These are phyloP conservation scores for Mercurialis annua DNA, from an alignment of 345 rosid genomes.

Conservation along the genomic window DNA sequence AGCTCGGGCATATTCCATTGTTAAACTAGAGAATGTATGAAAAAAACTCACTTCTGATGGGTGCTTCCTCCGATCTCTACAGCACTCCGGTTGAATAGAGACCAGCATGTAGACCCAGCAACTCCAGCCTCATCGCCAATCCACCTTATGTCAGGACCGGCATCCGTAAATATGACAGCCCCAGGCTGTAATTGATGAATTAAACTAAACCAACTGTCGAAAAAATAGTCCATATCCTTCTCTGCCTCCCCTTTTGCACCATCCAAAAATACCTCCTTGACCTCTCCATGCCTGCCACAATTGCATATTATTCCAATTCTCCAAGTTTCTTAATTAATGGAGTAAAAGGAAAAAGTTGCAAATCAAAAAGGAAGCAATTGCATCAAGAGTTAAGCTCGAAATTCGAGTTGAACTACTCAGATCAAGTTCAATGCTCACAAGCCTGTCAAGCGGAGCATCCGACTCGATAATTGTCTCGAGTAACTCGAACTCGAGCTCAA, in stretches of 20 bases:
- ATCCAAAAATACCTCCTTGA: conserved; percentile 72
- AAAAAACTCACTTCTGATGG: conserved; percentile 53
- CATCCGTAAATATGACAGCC: conserved; percentile 79
- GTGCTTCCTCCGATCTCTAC: conserved; percentile 60
- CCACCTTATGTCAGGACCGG: conserved; percentile 82
- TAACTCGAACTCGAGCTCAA: too few species aligned
- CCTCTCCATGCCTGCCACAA: conserved; percentile 70
- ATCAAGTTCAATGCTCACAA: too few species aligned
- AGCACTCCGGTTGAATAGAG: conserved; percentile 61
- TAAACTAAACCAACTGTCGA: conserved; percentile 73
- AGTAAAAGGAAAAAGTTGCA: not conserved
- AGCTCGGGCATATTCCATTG: not conserved
- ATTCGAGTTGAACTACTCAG: too few species aligned
- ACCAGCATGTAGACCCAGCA: conserved; percentile 79
- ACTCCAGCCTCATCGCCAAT: conserved; percentile 76
- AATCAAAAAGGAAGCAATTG: not conserved
- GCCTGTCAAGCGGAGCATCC: too few species aligned
- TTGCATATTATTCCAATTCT: not conserved
- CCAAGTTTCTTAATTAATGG: not conserved
- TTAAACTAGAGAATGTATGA: not conserved
- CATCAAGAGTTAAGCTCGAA: too few species aligned
- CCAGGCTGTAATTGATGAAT: conserved; percentile 73
- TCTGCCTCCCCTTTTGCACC: conserved; percentile 84
- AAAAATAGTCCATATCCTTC: conserved; percentile 71
- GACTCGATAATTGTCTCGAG: too few species aligned